Evolutionary conservation across 371 early-diverging fungal genomes (phyloP).

Genomic region (Mucor ambiguus): DNA sequence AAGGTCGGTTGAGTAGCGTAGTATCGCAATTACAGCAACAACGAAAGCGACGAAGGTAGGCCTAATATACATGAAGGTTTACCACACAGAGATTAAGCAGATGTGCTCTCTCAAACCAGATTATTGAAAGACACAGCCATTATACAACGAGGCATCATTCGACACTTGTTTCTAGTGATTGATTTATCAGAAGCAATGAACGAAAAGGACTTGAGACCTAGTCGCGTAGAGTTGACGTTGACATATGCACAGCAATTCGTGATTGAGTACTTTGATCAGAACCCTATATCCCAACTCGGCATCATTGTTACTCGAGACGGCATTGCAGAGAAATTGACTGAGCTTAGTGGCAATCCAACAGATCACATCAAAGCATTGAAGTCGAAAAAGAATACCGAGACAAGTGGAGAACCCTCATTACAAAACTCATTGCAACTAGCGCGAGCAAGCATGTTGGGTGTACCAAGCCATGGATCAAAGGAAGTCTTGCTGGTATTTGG

Average conservation of each 20-base stretch:
- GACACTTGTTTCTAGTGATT: constrained; percentile 82
- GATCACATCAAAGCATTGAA: constrained; percentile 75
- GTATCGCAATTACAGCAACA: constrained; percentile 80
- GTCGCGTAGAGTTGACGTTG: constrained; percentile 76
- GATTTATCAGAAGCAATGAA: constrained; percentile 87
- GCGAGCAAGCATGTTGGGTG: constrained; percentile 66
- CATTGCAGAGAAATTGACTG: constrained; percentile 84
- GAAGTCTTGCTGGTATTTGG: constrained; percentile 87
- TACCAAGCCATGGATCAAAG: constrained; percentile 91
- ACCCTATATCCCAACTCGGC: constrained; percentile 92
- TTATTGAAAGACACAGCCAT: constrained; percentile 75
- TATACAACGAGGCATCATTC: constrained; percentile 92
- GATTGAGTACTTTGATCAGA: constrained; percentile 92
- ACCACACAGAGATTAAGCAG: background rate
- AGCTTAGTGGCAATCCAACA: constrained; percentile 80
- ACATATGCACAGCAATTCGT: constrained; percentile 75
- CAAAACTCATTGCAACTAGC: constrained; percentile 92
- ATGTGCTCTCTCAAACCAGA: constrained; percentile 27
- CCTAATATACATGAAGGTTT: background rate
- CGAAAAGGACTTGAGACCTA: constrained; percentile 83
- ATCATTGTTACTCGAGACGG: constrained; percentile 89
- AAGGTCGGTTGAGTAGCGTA: constrained; percentile 79
- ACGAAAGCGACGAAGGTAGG: constrained; percentile 69
- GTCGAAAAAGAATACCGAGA: constrained; percentile 69
- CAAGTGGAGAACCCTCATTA: constrained; percentile 88